phyloP scores from a whole-genome alignment of 2,329 filamentous ascomycete genomes.

The Plectosphaerella cucumerina region DNA sequence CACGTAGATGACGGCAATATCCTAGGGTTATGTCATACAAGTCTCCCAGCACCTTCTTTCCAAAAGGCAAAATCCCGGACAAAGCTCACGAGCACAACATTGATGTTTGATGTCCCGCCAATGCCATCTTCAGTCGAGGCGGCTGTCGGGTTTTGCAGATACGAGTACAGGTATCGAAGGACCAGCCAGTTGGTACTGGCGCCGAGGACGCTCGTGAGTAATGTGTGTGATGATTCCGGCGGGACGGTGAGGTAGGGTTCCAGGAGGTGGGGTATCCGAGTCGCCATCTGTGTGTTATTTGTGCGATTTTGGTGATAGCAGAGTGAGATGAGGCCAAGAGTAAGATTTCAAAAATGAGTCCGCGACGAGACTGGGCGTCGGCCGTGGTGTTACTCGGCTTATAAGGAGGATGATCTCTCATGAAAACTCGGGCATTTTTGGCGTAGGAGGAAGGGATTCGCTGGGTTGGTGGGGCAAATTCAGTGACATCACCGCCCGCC shows the following conservation, averaged over 20 bases:
- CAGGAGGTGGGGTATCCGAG: slow-evolving; percentile 58
- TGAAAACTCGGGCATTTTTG: not conserved
- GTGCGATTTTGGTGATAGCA: too few species aligned
- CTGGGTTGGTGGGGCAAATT: not conserved
- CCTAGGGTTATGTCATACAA: slow-evolving; percentile 46
- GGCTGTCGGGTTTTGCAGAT: slow-evolving; percentile 23
- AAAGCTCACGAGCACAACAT: slow-evolving; percentile 78
- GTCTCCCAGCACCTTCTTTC: slow-evolving; percentile 63
- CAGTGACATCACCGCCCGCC: not conserved
- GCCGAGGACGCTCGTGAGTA: slow-evolving; percentile 65
- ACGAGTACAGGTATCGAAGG: slow-evolving; percentile 49
- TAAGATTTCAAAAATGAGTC: too few species aligned
- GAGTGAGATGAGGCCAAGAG: too few species aligned
- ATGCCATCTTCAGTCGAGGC: slow-evolving; percentile 5
- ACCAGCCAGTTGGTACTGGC: slow-evolving; percentile 64
- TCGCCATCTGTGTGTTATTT: slow-evolving; percentile 29
- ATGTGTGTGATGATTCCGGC: slow-evolving; percentile 53
- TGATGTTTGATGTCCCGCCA: slow-evolving; percentile 26
- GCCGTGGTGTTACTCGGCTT: too few species aligned
- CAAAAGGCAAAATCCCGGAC: slow-evolving; percentile 76
- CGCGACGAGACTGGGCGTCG: too few species aligned
- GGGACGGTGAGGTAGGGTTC: slow-evolving; percentile 60
- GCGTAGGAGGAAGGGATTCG: not conserved
- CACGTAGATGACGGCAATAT: not conserved
- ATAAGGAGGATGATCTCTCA: too few species aligned